Base-by-base conservation (phyloP, 306 rosid species). In the Carpinus viminea region DNA sequence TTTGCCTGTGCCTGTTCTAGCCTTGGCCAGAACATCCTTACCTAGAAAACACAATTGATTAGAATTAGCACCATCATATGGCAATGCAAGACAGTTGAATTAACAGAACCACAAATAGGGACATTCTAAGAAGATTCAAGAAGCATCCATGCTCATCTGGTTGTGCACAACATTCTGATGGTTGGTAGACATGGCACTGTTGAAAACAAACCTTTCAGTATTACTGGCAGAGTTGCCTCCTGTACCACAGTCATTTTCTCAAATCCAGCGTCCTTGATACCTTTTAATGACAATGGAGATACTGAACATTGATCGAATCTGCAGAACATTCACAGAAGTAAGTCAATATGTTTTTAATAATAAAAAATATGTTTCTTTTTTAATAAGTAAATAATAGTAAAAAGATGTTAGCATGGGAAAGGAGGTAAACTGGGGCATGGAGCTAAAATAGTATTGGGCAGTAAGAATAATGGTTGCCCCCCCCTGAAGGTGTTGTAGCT, bases 1-100 rank as follows among this genome's bases (percentile, higher is more conserved):
- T 91, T 95, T 95, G 66, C 99, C 99, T 1, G 99, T 95, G 77
- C 99, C 99, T 24, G 98, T 95, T 88, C 69, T 95, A 61, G 99
- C 98, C 86, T 93, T 95, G 80, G 98, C 99, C 46, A 95, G 94
- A 68, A 95, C 98, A 83, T 95, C 98, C 93, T 91, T 95, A 83
- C 99, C 98, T 95, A 74, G 57, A 88, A 81, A 83, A 60, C 50
- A 74, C 11, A 78, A 74, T 26, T 10, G 69, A 72, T 20, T 24
- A 64, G 77, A 75, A 78, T 78, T 45, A 85, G 81, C 60, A 56
- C 24, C 70, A 75, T 78, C 50, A 75, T 15, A 62, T 60, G 65
- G 34, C 80, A 77, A 77, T 74, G 46, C 70, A 78, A 70, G 52
- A 74, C 45, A 75, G 51, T 77, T 43, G 69, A 62, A 31, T 66